phyloP scores from a whole-genome alignment of 2,329 filamentous ascomycete genomes.

The Trichoderma sp. region DNA sequence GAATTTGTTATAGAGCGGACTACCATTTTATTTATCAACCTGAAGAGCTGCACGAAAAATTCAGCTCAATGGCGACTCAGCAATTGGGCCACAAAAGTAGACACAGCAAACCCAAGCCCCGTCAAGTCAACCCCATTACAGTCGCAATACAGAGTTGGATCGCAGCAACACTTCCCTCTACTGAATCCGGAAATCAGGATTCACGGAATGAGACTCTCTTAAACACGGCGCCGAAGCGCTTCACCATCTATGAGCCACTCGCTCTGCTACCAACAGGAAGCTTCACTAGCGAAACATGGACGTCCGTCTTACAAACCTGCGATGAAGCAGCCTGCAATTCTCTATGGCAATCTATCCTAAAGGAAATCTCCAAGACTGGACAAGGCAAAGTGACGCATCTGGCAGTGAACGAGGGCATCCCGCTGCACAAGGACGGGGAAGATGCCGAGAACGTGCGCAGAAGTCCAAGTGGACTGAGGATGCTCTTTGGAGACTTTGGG shows the following conservation, averaged over 20 bases:
- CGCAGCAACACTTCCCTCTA: constrained; percentile 13
- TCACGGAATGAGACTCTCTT: constrained; percentile 36
- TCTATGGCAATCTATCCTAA: constrained; percentile 54
- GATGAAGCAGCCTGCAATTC: constrained; percentile 28
- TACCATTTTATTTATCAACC: too few relatives aligned
- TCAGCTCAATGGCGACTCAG: background rate
- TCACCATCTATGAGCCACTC: constrained; percentile 63
- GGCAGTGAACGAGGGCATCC: constrained; percentile 64
- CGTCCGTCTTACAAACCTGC: constrained; percentile 34
- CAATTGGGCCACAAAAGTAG: background rate
- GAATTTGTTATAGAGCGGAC: background rate
- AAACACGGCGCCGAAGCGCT: constrained; percentile 54
- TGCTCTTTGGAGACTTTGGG: constrained; percentile 76
- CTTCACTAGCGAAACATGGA: constrained; percentile 50
- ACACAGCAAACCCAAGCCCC: constrained; percentile 32
- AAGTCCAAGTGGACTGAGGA: constrained; percentile 68
- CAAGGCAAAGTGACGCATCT: constrained; percentile 54
- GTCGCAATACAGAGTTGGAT: constrained; percentile 36
- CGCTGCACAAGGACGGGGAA: constrained; percentile 40
- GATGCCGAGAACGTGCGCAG: constrained; percentile 68
- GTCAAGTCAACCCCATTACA: constrained; percentile 35
- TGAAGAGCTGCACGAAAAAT: background rate
- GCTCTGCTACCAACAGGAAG: constrained; percentile 60
- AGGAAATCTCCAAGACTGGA: constrained; percentile 45
- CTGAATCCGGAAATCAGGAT: background rate